Evolutionary conservation across 495 filamentous ascomycete species (phyloP), one percentile per base, ranked within the genome.

Genomic region (Penicillium daleae): DNA sequence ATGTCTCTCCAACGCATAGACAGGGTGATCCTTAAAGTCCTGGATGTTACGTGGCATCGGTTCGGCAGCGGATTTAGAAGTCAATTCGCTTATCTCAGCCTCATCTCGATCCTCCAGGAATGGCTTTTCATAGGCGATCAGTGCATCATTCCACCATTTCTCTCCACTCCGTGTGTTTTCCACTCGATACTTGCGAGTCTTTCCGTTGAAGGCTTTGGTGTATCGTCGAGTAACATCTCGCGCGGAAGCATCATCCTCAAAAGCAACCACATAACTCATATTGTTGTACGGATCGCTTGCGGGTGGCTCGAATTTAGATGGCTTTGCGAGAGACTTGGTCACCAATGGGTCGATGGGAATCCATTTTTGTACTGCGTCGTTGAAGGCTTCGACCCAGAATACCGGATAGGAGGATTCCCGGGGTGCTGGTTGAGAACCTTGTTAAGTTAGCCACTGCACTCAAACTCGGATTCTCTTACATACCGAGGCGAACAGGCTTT

Each of bases 321-420:
- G 86, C 65, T 90, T 93, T 66, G 84, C 88, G 29, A 93, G 83
- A 0, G 91, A 88, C 40, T 80, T 78, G 3, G 92, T 97, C 32
- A 93, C 91, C 4, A 97, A 70, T 0, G 94, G 90, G 68, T 99
- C 96, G 26, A 95, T 84, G 1, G 92, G 84, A 53, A 96, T 83
- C 93, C 93, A 98, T 81, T 92, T 96, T 70, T 97, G 90, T 32
- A 89, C 80, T 15, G 88, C 90, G 59, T 86, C 79, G 67, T 97
- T 91, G 67, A 96, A 92, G 3, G 90, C 89, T 75, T 99, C 95
- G 2, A 97, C 88, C 95, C 95, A 99, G 71, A 90, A 97, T 6
- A 98, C 78, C 0, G 95, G 96, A 63, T 87, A 90, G 2, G 83
- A 72, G 4, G 92, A 94, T 7, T 78, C 72, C 22, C 71, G 69